Percentiles rank a stretch among this genome's conserved stretches.
Conservation (phyloP, 116 monocot species). For the Phalaenopsis hybrid region DNA sequence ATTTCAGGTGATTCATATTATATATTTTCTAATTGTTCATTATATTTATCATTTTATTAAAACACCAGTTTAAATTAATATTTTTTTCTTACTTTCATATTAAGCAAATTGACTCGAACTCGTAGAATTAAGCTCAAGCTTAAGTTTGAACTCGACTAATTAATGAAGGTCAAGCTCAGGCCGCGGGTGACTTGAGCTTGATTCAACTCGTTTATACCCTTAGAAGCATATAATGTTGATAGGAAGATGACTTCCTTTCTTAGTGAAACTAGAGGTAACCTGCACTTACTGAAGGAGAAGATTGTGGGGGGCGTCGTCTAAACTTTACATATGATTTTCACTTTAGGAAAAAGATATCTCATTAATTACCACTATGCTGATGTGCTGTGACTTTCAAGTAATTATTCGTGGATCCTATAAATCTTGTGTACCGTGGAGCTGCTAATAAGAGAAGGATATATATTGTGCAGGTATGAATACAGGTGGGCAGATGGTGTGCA, state of each 20-base stretch:
- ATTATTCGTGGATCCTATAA: background rate
- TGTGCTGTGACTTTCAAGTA: background rate
- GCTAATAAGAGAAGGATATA: background rate
- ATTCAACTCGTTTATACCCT: no score
- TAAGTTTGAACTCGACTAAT: no score
- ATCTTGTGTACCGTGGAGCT: background rate
- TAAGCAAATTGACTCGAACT: no score
- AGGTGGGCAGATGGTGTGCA: slow-evolving; percentile 98
- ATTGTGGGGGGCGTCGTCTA: background rate
- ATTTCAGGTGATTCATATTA: no score
- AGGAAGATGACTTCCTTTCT: background rate
- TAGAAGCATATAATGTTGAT: no score
- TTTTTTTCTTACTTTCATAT: no score
- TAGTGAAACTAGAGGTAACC: background rate
- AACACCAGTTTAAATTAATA: no score
- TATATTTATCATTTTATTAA: no score
- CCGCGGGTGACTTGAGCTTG: no score
- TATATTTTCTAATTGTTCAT: no score
- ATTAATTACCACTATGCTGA: background rate
- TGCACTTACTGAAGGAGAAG: background rate
- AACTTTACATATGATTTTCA: background rate
- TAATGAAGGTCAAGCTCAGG: no score
- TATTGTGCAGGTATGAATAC: slow-evolving; percentile 76
- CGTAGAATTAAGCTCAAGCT: no score
- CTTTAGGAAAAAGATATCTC: background rate